Base-by-base conservation (phyloP, 1,139 yeast genomes). In the Sugiyamaella japonica region DNA sequence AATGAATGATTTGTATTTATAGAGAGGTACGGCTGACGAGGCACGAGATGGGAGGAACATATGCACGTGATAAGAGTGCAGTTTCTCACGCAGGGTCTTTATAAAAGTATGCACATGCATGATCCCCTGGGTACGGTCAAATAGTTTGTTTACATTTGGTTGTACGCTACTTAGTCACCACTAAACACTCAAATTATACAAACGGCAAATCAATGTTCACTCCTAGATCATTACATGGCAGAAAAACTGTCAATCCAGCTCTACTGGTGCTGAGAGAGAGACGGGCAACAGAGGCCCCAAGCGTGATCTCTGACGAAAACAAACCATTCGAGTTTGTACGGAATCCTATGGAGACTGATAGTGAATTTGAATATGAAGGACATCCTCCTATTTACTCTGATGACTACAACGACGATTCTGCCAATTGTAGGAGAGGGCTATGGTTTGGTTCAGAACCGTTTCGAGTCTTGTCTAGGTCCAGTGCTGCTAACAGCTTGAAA, bases 1-100 rank as follows among this genome's bases (percentile, higher is more conserved):
- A 45, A 45, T 45, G 49, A 45, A 36, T 17, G 39, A n/a, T 13
- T 36, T 32, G 16, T 29, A 20, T 45, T 45, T 45, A 45, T 34
- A 16, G 28, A 29, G 20, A 3, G 6, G n/a, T 5, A 29, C 25
- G 25, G 25, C 29, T 12, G 12, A 39, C 17, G 39, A 17, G 39
- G 25, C 25, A 20, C 25, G 25, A 3, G 25, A 20, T 20, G 25
- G 25, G n/a, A n/a, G n/a, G n/a, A n/a, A n/a, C n/a, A n/a, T n/a
- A n/a, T n/a, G n/a, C n/a, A n/a, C n/a, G n/a, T n/a, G n/a, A n/a
- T n/a, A n/a, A n/a, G n/a, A n/a, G n/a, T n/a, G n/a, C n/a, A n/a
- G n/a, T n/a, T n/a, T n/a, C n/a, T n/a, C 25, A 20, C 6, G 25
- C 25, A 20, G 25, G 25, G 25, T 20, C 25, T n/a, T n/a, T n/a